Evolutionary conservation across 2,329 filamentous ascomycete species (phyloP).

Genomic region (Davidsoniella eucalypti): DNA sequence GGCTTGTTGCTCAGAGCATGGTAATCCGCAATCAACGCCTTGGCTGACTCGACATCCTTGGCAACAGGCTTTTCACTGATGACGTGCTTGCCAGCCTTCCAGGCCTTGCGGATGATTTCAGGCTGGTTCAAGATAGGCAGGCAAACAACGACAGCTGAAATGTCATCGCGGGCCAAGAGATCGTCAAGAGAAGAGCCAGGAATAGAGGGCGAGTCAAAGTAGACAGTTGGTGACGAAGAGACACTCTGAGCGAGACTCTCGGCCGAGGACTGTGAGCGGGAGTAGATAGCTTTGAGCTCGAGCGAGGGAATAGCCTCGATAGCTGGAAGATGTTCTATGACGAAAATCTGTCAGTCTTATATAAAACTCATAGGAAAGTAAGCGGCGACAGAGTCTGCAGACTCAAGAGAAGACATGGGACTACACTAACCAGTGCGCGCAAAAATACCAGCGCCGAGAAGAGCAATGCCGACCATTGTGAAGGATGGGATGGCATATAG

Average conservation of each 20-base stretch:
- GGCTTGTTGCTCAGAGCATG: constrained; percentile 16
- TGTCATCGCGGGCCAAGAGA: constrained; percentile 36
- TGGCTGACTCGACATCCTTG: constrained; percentile 33
- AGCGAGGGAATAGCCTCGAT: constrained; percentile 35
- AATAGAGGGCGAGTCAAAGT: constrained; percentile 19
- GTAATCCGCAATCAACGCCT: constrained; percentile 24
- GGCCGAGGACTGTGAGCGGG: constrained; percentile 43
- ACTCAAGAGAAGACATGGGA: background rate
- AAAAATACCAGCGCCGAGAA: constrained; percentile 49
- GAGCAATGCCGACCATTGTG: constrained; percentile 31
- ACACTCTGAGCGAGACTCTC: constrained; percentile 15
- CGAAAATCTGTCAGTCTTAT: constrained; percentile 4
- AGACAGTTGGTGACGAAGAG: constrained; percentile 1
- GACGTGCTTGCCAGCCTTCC: constrained; percentile 53
- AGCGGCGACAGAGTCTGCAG: background rate
- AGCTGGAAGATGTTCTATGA: constrained; percentile 29
- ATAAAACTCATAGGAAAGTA: background rate
- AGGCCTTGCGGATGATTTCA: constrained; percentile 37
- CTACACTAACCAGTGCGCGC: constrained; percentile 32
- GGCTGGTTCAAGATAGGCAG: constrained; percentile 48
- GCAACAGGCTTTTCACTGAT: constrained; percentile 54
- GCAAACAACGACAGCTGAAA: constrained; percentile 39
- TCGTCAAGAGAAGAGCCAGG: constrained; percentile 30
- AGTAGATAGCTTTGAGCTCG: constrained; percentile 48
- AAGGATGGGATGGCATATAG: background rate